Percentiles rank a stretch among this genome's conserved stretches.
These are phyloP conservation scores for Schoenoplectus triqueter DNA, from an alignment of 202 grass and related monocot genomes.

Conservation along the genomic window DNA sequence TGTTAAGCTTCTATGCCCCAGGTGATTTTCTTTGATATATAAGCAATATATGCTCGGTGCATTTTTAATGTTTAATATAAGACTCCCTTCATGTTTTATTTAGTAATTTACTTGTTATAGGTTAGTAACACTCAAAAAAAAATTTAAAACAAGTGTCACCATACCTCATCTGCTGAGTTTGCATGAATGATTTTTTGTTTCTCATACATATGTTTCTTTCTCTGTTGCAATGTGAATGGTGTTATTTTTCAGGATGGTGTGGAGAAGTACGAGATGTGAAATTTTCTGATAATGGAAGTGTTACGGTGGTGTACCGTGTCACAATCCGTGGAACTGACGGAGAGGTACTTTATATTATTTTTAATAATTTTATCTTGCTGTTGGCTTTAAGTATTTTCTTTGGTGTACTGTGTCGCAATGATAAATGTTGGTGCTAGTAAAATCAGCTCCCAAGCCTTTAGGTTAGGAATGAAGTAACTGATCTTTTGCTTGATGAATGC, in stretches of 20 bases:
- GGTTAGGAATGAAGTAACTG: neutral
- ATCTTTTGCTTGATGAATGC: neutral
- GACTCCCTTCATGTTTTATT: neutral
- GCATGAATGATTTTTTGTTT: no score
- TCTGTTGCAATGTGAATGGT: neutral
- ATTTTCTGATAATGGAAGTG: constrained; percentile 61
- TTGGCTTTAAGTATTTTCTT: no score
- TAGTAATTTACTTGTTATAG: constrained; percentile 7
- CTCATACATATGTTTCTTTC: neutral
- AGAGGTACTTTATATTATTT: constrained; percentile 57
- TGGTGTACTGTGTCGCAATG: no score
- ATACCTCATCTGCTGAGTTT: no score
- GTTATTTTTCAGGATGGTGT: constrained; percentile 69
- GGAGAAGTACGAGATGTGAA: constrained; percentile 90
- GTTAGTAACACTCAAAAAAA: neutral
- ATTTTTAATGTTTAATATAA: constrained; percentile 17
- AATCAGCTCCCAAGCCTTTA: no score
- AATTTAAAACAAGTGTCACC: neutral
- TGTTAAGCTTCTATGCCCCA: constrained; percentile 99
- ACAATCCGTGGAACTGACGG: constrained; percentile 82
- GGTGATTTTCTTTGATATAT: constrained; percentile 47
- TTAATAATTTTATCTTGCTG: no score
- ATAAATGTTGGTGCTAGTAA: no score
- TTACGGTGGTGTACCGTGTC: constrained; percentile 79
- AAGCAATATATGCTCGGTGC: neutral